Base-by-base conservation (phyloP, 345 rosid species). In the Populus euphratica region DNA sequence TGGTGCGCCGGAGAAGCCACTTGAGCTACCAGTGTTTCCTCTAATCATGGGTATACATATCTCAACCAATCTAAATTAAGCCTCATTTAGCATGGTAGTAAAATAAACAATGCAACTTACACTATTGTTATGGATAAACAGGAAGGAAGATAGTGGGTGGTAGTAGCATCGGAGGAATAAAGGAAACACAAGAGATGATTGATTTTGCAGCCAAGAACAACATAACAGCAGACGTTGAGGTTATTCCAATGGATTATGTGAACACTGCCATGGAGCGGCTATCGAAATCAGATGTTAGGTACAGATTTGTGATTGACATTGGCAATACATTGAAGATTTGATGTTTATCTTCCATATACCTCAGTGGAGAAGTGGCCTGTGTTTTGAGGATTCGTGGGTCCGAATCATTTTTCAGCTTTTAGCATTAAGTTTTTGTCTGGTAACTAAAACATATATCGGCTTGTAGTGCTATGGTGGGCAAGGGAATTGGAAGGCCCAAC, bases 201-300 rank as follows among this genome's bases (percentile, higher is more conserved):
- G 68, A 73, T 14, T 73, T 73, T 59, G 66, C 68, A 20, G 68
- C 68, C 20, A 39, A 73, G 68, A 66, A 73, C 68, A 61, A 25
- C 56, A 61, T 73, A 11, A 73, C 29, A 11, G 66, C 76, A 12
- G 76, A 73, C n/a, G 62, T 73, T 14, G 72, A 69, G 72, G 29
- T 69, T 2, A 69, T 69, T 23, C 52, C 72, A 2, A 16, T 76
- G 21, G 79, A 76, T 25, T 76, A 23, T n/a, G 79, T 76, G 49
- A 76, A 76, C 72, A 76, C 79, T 8, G 79, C 79, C 27, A n/a
- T 66, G 68, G 79, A 76, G 36, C 67, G 79, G 29, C 64, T n/a
- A 3, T 1, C 5, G 29, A 59, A 59, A 59, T 9, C 13, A 23
- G 64, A 59, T 59, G 64, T 59, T n/a, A 10, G 64, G n/a, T 59